These are phyloP conservation scores for Rubia balearica DNA, from an alignment of 305 asterid species.

Conservation along the genomic window DNA sequence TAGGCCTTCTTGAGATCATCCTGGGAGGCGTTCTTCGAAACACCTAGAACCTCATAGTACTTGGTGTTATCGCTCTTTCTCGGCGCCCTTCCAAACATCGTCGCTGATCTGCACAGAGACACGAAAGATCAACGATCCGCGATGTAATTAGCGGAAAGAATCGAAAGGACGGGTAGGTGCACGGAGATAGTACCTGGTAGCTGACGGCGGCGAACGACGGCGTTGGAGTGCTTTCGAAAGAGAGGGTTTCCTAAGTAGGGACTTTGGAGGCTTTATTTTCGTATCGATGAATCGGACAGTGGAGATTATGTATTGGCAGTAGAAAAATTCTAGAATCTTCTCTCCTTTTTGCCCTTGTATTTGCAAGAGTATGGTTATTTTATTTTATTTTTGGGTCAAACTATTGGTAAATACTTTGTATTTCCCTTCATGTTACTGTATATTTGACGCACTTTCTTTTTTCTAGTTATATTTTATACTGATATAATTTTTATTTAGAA, in stretches of 20 bases:
- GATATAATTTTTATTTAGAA: no score
- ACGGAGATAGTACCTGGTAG: slow-evolving; percentile 12
- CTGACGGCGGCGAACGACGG: slow-evolving; percentile 4
- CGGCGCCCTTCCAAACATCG: slow-evolving; percentile 81
- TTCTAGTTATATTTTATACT: no score
- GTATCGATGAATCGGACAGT: slow-evolving; percentile 29
- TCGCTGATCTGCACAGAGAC: slow-evolving; percentile 20
- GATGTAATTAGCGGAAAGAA: background rate
- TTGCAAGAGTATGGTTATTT: background rate
- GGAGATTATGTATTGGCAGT: slow-evolving; percentile 24
- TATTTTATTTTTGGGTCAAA: no score
- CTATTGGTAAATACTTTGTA: no score
- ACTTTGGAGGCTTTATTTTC: slow-evolving; percentile 25
- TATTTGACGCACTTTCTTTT: no score
- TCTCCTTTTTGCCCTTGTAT: background rate
- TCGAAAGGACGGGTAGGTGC: background rate
- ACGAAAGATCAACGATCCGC: slow-evolving; percentile 2
- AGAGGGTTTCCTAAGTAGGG: slow-evolving; percentile 14
- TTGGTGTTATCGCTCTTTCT: slow-evolving; percentile 73
- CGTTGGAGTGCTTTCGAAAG: background rate
- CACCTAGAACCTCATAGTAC: slow-evolving; percentile 77
- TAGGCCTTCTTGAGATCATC: slow-evolving; percentile 90
- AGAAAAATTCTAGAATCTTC: slow-evolving; percentile 23
- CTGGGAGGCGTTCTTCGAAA: slow-evolving; percentile 53
- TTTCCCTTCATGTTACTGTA: no score